Evolutionary conservation across 2,329 filamentous ascomycete genomes (phyloP).

Genomic region (Beauveria pseudobassiana): DNA sequence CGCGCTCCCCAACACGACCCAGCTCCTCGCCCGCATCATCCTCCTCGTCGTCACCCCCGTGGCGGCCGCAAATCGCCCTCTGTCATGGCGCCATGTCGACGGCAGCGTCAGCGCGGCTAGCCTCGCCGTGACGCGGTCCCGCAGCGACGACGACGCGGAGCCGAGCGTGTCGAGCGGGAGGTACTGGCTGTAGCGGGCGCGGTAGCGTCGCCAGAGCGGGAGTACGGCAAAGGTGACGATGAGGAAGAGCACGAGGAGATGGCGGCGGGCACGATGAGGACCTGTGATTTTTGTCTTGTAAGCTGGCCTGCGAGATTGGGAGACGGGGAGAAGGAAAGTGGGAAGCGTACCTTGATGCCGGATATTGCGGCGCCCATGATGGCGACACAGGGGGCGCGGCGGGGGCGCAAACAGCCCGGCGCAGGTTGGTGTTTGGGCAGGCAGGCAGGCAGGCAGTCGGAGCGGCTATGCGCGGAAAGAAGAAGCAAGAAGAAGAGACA

Average conservation of each 20-base stretch:
- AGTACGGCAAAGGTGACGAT: constrained; percentile 56
- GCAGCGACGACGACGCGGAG: constrained; percentile 49
- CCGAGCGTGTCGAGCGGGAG: constrained; percentile 57
- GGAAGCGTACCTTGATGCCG: constrained; percentile 27
- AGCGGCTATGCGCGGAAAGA: background rate
- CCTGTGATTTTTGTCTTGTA: constrained; percentile 36
- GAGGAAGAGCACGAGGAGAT: constrained; percentile 66
- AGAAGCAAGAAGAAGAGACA: background rate
- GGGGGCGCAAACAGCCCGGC: too few relatives aligned
- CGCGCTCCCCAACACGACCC: constrained; percentile 29
- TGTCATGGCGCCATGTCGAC: constrained; percentile 40
- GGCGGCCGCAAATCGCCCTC: constrained; percentile 32
- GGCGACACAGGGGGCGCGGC: background rate
- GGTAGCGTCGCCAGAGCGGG: constrained; percentile 63
- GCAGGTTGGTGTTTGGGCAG: background rate
- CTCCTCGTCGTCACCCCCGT: constrained; percentile 40
- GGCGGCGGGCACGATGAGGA: constrained; percentile 60
- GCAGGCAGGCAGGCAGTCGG: background rate
- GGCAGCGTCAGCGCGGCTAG: constrained; percentile 28
- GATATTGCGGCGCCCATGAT: constrained; percentile 28
- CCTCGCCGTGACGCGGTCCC: constrained; percentile 37
- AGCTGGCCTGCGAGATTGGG: background rate
- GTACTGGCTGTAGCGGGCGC: constrained; percentile 65
- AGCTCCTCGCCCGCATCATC: constrained; percentile 47
- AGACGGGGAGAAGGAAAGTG: background rate